A percentile compares a stretch with the other conserved stretches of the same genome.
phyloP scores from a whole-genome alignment of 805 yeast species.

The Candida germanica region DNA sequence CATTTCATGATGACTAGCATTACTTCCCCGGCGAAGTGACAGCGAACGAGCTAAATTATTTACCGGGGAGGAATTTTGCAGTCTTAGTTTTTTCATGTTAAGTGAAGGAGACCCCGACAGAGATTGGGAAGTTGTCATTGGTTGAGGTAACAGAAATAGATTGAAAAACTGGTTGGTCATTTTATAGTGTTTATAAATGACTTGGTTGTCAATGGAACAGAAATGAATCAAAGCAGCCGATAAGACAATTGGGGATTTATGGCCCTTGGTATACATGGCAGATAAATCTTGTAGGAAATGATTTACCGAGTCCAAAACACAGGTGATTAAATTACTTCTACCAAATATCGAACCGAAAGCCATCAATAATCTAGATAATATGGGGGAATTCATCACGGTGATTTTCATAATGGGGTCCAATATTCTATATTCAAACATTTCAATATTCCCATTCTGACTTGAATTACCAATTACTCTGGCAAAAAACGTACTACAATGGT shows the following conservation, averaged over 20 bases:
- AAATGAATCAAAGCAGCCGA: constrained; percentile 15
- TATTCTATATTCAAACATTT: constrained; percentile 13
- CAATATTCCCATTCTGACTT: constrained; percentile 5
- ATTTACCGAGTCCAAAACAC: constrained; percentile 3
- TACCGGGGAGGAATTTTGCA: background rate
- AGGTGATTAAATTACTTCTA: constrained; percentile 6
- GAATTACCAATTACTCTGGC: constrained; percentile 4
- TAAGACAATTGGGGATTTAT: constrained; percentile 13
- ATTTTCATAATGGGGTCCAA: constrained; percentile 15
- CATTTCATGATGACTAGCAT: background rate
- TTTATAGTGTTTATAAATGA: constrained; percentile 10
- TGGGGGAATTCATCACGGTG: constrained; percentile 6
- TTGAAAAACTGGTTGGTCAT: constrained; percentile 9
- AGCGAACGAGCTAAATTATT: background rate
- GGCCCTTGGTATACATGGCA: background rate
- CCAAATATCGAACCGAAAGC: constrained; percentile 4
- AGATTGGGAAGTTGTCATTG: background rate
- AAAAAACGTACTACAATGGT: constrained; percentile 10
- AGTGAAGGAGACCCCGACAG: background rate
- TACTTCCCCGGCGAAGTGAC: background rate
- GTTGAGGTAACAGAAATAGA: constrained; percentile 1
- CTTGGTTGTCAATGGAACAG: constrained; percentile 18
- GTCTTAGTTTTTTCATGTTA: constrained; percentile 3
- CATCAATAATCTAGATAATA: constrained; percentile 1
- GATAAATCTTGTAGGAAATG: constrained; percentile 10